Evolutionary conservation across 495 filamentous ascomycete species (phyloP), one percentile per base, ranked within the genome.

Genomic region (Penicillium tannophilum): DNA sequence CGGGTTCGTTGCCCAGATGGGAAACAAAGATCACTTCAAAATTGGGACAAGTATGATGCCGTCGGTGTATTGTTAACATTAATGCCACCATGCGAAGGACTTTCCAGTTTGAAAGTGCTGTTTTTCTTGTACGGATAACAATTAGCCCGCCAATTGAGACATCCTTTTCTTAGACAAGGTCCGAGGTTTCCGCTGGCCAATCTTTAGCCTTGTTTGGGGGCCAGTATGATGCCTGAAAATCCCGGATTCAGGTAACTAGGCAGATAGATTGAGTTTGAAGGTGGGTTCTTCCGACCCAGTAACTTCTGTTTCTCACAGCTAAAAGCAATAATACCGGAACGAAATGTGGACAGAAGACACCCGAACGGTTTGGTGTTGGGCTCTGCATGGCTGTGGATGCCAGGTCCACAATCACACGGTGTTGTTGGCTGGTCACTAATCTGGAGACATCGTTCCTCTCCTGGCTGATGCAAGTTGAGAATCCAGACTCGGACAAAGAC

Each of bases 231-330:
- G 54, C 57, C 50, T 54, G 41, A 44, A 55, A 55, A 61, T 63
- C 63, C 62, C 60, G 60, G 54, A 57, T 61, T 66, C 58, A 59
- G 54, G 36, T 63, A 63, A 28, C 24, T 31, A 30, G 14, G 4
- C 6, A 26, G 23, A 33, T 17, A 52, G 64, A 63, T 67, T 64
- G 64, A 64, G 58, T 72, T 72, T 69, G 67, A 47, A 23, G 35
- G 54, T 36, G 17, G 17, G 17, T 3, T 28, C 26, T 20, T 4
- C 33, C 19, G 49, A 8, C 30, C 9, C 28, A 14, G 12, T 10
- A 24, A 2, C 7, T 30, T 16, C 19, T 31, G 23, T 31, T 30
- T 48, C 45, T 30, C 9, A 10, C 16, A 23, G 24, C 42, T 23
- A 23, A 20, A 17, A 44, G n/a, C 16, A 10, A 20, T 48, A n/a